phyloP scores from a whole-genome alignment of 129 eudicot species.

The Mikania micrantha region DNA sequence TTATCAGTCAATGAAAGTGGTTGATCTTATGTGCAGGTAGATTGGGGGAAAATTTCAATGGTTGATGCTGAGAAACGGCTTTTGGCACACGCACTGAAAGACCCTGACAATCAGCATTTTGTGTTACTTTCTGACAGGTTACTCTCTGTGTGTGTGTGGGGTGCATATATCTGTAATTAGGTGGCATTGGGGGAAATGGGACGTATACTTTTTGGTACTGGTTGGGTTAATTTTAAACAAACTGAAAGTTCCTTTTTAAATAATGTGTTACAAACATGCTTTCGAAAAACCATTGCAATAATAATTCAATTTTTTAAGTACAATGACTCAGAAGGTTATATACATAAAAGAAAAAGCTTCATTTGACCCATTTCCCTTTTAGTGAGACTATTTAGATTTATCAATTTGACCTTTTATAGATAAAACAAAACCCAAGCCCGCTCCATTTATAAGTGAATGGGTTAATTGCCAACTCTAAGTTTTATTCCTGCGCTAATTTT shows the following conservation, averaged over 20 bases:
- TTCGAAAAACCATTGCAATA: background rate
- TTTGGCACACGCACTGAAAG: constrained; percentile 77
- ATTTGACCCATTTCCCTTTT: background rate
- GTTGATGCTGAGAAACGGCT: constrained; percentile 96
- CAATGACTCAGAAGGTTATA: background rate
- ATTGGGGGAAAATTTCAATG: constrained; percentile 97
- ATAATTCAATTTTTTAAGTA: background rate
- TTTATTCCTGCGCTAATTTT: constrained; percentile 8
- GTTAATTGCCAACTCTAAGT: background rate
- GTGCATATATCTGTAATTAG: background rate
- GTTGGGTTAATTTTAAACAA: background rate
- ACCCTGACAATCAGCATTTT: constrained; percentile 89
- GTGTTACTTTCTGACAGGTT: constrained; percentile 97
- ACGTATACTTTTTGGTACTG: background rate
- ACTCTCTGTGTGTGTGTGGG: background rate
- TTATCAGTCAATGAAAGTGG: background rate
- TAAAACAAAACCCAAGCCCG: background rate
- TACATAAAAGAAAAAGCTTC: background rate
- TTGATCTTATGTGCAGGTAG: constrained; percentile 53
- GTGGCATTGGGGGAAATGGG: constrained; percentile 1
- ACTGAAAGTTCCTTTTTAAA: background rate
- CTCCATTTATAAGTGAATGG: background rate
- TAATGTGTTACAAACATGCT: background rate
- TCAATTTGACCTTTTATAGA: background rate
- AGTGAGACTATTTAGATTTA: background rate